These are phyloP conservation scores for Thielaviopsis cerberus DNA, from an alignment of 2,329 filamentous ascomycete genomes.

Conservation along the genomic window DNA sequence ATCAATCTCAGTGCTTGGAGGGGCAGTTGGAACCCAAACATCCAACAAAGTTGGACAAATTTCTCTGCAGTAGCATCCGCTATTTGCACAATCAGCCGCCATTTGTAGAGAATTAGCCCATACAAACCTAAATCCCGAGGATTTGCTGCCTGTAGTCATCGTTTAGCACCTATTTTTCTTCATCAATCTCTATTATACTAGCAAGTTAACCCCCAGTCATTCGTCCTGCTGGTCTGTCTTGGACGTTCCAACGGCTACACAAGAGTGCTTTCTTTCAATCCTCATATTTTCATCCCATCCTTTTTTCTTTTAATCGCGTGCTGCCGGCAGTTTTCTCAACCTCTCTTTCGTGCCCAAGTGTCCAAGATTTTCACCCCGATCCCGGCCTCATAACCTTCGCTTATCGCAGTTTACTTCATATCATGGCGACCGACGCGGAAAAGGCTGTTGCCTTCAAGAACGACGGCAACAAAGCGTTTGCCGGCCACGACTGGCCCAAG, in stretches of 20 bases:
- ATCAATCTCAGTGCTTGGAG: not conserved
- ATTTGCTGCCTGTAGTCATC: not conserved
- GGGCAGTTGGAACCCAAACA: too few species aligned
- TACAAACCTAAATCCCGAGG: too few species aligned
- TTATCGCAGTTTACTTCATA: not conserved
- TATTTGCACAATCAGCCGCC: too few species aligned
- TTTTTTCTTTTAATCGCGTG: not conserved
- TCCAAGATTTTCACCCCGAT: not conserved
- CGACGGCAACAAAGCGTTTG: conserved; percentile 85
- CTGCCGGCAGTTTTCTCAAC: not conserved
- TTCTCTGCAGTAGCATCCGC: too few species aligned
- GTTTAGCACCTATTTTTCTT: not conserved
- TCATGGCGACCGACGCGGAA: conserved; percentile 31
- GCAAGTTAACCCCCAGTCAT: not conserved
- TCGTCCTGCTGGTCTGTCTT: not conserved
- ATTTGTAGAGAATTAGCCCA: too few species aligned
- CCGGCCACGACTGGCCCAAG: conserved; percentile 63
- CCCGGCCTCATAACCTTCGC: not conserved
- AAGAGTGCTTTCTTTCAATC: not conserved
- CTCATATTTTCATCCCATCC: not conserved
- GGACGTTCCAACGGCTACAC: not conserved
- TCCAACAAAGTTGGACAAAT: too few species aligned
- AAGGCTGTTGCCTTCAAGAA: conserved; percentile 75
- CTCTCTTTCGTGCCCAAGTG: not conserved
- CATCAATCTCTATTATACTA: not conserved